Conservation (phyloP, 257 asterid genomes). For the Verbascum thapsus region DNA sequence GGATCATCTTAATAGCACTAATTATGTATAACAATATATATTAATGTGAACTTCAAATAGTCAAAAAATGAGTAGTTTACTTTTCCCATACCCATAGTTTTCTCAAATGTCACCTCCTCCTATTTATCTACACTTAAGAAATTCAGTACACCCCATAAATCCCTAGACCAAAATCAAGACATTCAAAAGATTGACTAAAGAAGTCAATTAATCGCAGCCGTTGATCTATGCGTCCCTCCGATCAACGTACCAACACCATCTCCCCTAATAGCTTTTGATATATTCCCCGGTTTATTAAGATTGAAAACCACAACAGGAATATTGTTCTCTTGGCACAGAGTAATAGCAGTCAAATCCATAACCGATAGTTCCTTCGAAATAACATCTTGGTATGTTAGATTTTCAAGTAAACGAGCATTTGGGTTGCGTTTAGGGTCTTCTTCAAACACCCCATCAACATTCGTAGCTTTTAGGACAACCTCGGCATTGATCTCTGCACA, state of each 20-base stretch:
- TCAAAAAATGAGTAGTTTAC: too few relatives aligned
- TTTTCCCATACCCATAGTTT: too few relatives aligned
- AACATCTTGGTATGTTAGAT: conserved; percentile 78
- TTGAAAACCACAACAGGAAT: conserved; percentile 95
- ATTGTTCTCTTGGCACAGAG: conserved; percentile 96
- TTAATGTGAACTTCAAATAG: too few relatives aligned
- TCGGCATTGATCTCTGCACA: conserved; percentile 96
- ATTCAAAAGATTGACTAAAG: too few relatives aligned
- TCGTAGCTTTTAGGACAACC: conserved; percentile 96
- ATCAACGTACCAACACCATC: conserved; percentile 79
- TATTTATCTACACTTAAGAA: too few relatives aligned
- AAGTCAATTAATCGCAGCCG: too few relatives aligned
- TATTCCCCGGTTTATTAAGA: conserved; percentile 78
- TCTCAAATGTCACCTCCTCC: too few relatives aligned
- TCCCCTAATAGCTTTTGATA: conserved; percentile 80
- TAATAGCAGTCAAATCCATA: conserved; percentile 96
- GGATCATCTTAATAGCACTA: too few relatives aligned
- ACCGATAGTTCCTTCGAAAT: conserved; percentile 83
- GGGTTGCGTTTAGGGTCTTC: conserved; percentile 75
- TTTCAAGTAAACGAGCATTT: conserved; percentile 71
- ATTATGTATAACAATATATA: too few relatives aligned
- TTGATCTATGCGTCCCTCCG: conserved; percentile 50
- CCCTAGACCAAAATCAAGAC: too few relatives aligned
- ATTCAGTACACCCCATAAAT: too few relatives aligned
- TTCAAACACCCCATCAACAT: conserved; percentile 90